Evolutionary conservation across 768 basidiomycete species (phyloP).

Genomic region (Lactarius akahatsu): DNA sequence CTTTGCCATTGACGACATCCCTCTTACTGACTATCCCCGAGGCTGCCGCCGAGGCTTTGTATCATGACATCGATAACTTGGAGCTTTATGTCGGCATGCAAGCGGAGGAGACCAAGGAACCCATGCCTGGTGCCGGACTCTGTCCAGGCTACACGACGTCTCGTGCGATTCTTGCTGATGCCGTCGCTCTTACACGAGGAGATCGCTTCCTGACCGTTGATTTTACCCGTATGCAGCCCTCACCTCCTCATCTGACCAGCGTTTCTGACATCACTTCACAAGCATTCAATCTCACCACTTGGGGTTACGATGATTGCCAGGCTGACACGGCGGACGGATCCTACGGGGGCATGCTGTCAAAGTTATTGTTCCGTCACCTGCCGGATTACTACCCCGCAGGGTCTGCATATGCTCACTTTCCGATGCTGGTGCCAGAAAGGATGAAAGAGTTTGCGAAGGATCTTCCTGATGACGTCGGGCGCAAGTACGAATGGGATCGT

Average conservation of each 20-base stretch:
- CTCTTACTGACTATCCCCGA: conserved; percentile 32
- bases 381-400: conserved; percentile 65
- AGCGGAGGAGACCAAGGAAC: conserved; percentile 67
- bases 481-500: conserved; percentile 59
- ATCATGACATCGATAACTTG: conserved; percentile 72
- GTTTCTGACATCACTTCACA: conserved; percentile 6
- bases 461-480: conserved; percentile 34
- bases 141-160: conserved; percentile 85
- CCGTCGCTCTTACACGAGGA: conserved; percentile 71
- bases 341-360: conserved; percentile 71
- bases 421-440: conserved; percentile 63
- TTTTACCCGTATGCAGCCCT: conserved; percentile 59
- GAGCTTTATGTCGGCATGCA: conserved; percentile 60
- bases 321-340: conserved; percentile 64
- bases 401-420: conserved; percentile 76
- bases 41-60: conserved; percentile 63
- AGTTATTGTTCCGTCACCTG: conserved; percentile 68
- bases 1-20: not conserved
- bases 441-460: conserved; percentile 45
- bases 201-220: conserved; percentile 79
- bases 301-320: conserved; percentile 76
- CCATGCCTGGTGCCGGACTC: conserved; percentile 67
- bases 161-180: conserved; percentile 79
- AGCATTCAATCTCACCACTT: conserved; percentile 75
- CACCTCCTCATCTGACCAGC: not conserved